Conservation (phyloP, 2,329 filamentous ascomycete genomes). For the Ploettnerulaceae sp. region DNA sequence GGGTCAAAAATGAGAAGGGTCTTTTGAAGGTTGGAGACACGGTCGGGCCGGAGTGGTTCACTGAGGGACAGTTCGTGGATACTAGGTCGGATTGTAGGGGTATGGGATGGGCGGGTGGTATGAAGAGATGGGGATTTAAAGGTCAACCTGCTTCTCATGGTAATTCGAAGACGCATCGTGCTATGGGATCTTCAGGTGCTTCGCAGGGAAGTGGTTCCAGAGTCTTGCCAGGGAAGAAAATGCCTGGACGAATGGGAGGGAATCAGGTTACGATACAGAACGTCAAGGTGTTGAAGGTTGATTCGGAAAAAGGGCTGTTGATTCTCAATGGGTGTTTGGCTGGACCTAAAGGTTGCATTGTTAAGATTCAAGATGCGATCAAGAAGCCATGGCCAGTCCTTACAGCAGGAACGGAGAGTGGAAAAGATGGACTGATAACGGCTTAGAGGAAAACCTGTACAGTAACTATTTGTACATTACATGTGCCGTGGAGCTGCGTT, state of each 20-base stretch:
- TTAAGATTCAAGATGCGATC: conserved; percentile 84
- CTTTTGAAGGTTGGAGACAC: conserved; percentile 70
- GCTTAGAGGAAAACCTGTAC: conserved; percentile 23
- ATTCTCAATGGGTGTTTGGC: conserved; percentile 82
- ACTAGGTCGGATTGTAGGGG: conserved; percentile 73
- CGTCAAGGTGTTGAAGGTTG: conserved; percentile 80
- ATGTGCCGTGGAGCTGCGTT: conserved; percentile 27
- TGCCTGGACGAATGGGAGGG: conserved; percentile 94
- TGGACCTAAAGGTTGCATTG: conserved; percentile 80
- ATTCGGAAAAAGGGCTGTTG: conserved; percentile 80
- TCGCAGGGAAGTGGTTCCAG: conserved; percentile 89
- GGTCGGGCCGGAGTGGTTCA: conserved; percentile 86
- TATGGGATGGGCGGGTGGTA: conserved; percentile 93
- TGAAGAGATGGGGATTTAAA: conserved; percentile 90
- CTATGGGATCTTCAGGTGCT: conserved; percentile 83
- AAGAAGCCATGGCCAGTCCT: conserved; percentile 73
- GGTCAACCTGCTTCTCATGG: conserved; percentile 92
- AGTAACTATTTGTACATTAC: conserved; percentile 30
- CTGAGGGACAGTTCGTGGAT: conserved; percentile 86
- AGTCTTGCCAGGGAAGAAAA: conserved; percentile 93
- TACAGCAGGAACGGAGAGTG: conserved; percentile 46
- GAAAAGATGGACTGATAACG: conserved; percentile 29
- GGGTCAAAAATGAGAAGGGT: conserved; percentile 68
- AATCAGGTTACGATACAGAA: conserved; percentile 88
- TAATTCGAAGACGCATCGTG: conserved; percentile 90